Conservation (phyloP, 2,329 filamentous ascomycete species). For the Akanthomyces lecanii region DNA sequence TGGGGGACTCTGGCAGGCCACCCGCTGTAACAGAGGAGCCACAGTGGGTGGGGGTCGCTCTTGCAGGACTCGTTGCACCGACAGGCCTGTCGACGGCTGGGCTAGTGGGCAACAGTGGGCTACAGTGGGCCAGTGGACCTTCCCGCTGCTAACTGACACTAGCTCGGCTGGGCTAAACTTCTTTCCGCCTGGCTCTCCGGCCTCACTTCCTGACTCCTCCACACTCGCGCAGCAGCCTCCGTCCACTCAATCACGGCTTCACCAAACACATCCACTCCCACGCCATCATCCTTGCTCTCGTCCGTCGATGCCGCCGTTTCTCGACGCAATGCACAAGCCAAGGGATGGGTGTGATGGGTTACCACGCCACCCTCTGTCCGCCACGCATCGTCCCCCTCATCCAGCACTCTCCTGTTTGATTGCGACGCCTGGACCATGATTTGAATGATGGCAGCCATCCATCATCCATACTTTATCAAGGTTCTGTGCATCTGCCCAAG, state of each 20-base stretch:
- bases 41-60: not conserved
- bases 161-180: not conserved
- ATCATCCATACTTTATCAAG: not conserved
- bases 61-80: no score
- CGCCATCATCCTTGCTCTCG: not conserved
- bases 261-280: not conserved
- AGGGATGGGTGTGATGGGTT: not conserved
- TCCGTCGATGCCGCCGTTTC: not conserved
- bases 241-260: not conserved
- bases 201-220: not conserved
- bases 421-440: not conserved
- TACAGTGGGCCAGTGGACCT: conserved; percentile 4
- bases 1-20: no score
- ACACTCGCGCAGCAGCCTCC: not conserved
- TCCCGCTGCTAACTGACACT: conserved; percentile 11
- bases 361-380: not conserved
- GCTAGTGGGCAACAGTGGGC: not conserved
- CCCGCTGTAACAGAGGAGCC: not conserved
- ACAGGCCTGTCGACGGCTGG: not conserved
- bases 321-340: not conserved
- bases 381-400: not conserved
- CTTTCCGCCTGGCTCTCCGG: not conserved
- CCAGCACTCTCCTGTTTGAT: not conserved
- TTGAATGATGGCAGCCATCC: not conserved
- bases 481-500: not conserved